phyloP scores from a whole-genome alignment of 2,329 filamentous ascomycete species.

The Pseudogymnoascus sp. region DNA sequence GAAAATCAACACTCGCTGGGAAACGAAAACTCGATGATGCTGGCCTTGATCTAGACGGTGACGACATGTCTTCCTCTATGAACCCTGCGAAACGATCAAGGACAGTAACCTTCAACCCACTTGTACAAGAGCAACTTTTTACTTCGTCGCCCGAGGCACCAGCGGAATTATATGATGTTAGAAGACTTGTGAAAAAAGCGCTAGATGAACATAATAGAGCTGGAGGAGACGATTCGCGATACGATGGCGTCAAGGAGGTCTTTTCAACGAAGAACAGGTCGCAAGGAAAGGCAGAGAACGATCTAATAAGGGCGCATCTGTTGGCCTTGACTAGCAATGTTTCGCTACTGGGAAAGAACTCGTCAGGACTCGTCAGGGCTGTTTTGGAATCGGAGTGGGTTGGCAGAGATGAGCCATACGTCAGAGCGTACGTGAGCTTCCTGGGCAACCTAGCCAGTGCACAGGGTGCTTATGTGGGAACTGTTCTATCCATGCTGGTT shows the following conservation, averaged over 20 bases:
- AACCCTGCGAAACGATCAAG: conserved; percentile 24
- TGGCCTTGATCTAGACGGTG: conserved; percentile 12
- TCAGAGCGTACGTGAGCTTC: conserved; percentile 59
- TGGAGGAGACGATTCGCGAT: conserved; percentile 46
- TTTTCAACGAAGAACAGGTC: conserved; percentile 30
- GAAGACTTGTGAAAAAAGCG: neutral
- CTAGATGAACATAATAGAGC: neutral
- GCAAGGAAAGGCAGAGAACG: conserved; percentile 26
- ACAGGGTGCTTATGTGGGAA: conserved; percentile 67
- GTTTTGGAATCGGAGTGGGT: conserved; percentile 57
- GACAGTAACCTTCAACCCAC: conserved; percentile 25
- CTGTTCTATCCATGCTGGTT: conserved; percentile 72
- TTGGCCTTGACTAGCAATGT: conserved; percentile 54
- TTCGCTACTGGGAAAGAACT: conserved; percentile 51
- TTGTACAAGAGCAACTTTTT: conserved; percentile 12
- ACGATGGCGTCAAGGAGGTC: conserved; percentile 49
- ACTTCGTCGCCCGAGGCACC: neutral
- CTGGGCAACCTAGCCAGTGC: conserved; percentile 68
- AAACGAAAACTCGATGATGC: neutral
- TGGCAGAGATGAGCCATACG: conserved; percentile 55
- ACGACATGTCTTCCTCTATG: conserved; percentile 18
- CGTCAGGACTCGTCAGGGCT: conserved; percentile 48
- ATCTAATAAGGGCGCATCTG: conserved; percentile 51
- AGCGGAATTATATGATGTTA: neutral
- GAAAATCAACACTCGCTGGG: conserved; percentile 8